Conservation (phyloP, 306 rosid species). For the Inga oerstediana region DNA sequence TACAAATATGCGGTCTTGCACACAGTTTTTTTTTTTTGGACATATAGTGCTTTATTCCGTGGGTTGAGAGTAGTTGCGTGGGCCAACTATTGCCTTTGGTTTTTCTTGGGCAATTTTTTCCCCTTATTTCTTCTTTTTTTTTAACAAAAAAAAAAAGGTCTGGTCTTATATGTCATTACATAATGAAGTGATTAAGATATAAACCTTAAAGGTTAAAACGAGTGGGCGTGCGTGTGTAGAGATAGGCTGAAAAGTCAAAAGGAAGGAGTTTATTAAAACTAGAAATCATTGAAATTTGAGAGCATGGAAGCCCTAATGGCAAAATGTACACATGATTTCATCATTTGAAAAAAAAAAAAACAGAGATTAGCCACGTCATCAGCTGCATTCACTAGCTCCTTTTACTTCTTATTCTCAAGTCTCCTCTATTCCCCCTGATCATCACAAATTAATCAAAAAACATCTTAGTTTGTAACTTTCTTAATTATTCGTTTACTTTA, state of each 20-base stretch:
- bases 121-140: background rate
- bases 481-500: background rate
- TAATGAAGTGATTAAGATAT: background rate
- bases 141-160: no score
- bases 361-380: background rate
- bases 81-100: background rate
- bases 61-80: background rate
- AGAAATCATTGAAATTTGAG: background rate
- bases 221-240: background rate
- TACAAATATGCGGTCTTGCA: no score
- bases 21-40: no score
- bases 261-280: background rate
- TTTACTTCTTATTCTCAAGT: background rate
- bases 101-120: background rate
- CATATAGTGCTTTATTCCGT: background rate
- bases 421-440: background rate
- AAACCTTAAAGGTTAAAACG: background rate
- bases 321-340: background rate
- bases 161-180: background rate
- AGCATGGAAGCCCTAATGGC: background rate
- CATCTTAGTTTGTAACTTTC: background rate
- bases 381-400: background rate
- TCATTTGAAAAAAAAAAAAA: background rate
- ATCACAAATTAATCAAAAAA: background rate
- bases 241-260: background rate